phyloP scores from a whole-genome alignment of 805 yeast genomes.

The Lipomyces lipofer region DNA sequence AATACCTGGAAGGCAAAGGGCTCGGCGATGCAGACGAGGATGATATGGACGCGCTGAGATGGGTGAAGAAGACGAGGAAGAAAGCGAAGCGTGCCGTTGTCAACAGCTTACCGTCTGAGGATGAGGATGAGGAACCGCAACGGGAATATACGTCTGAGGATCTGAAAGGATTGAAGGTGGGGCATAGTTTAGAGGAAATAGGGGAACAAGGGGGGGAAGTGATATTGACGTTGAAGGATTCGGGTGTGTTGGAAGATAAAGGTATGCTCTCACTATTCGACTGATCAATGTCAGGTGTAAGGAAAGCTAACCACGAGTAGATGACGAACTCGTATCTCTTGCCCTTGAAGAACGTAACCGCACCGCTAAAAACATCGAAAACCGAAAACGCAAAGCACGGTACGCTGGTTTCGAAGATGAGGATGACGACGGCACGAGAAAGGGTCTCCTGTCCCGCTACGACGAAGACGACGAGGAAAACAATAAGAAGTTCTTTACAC shows the following conservation, averaged over 20 bases:
- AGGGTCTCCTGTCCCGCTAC: conserved; percentile 26
- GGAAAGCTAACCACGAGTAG: too few relatives aligned
- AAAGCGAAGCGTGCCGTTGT: conserved; percentile 32
- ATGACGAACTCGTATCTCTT: conserved; percentile 46
- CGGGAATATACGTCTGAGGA: conserved; percentile 37
- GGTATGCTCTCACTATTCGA: conserved; percentile 44
- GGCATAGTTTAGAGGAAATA: conserved; percentile 49
- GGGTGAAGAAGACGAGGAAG: conserved; percentile 48
- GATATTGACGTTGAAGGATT: conserved; percentile 60
- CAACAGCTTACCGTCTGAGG: conserved; percentile 15
- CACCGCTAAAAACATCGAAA: conserved; percentile 34
- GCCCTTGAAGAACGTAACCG: conserved; percentile 41
- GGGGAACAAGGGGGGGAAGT: conserved; percentile 45
- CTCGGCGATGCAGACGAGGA: conserved; percentile 37
- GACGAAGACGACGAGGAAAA: conserved; percentile 37
- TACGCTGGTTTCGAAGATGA: conserved; percentile 34
- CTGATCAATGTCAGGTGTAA: too few relatives aligned
- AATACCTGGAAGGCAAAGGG: conserved; percentile 34
- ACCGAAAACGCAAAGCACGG: conserved; percentile 17
- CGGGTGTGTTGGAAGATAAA: conserved; percentile 38
- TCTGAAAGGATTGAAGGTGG: conserved; percentile 45
- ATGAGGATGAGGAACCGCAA: conserved; percentile 5
- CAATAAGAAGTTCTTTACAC: conserved; percentile 20
- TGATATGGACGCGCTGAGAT: too few relatives aligned
- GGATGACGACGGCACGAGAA: conserved; percentile 32